phyloP scores from a whole-genome alignment of 345 rosid species.

The Boechera divaricarpa region DNA sequence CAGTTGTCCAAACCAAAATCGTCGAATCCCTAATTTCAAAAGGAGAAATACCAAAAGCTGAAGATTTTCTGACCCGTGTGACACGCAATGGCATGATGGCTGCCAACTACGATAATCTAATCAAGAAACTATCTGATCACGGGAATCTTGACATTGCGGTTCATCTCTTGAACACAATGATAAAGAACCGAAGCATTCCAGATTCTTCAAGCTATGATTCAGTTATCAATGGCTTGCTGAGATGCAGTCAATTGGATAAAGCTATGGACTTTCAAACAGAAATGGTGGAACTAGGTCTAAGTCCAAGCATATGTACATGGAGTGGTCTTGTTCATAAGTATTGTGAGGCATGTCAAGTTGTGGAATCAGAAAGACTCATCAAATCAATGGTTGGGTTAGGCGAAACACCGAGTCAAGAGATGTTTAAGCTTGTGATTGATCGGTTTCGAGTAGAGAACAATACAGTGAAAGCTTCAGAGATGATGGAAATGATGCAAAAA shows the following conservation, averaged over 20 bases:
- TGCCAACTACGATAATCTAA: conserved; percentile 56
- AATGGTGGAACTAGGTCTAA: conserved; percentile 62
- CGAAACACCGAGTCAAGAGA: conserved; percentile 62
- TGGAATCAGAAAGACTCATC: conserved; percentile 65
- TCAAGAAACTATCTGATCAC: conserved; percentile 54
- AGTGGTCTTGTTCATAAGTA: conserved; percentile 49
- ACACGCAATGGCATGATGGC: conserved; percentile 41
- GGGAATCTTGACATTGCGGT: conserved; percentile 58
- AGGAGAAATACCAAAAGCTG: conserved; percentile 60
- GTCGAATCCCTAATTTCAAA: conserved; percentile 53
- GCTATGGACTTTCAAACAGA: conserved; percentile 71
- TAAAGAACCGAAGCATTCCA: conserved; percentile 59
- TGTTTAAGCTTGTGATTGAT: conserved; percentile 59
- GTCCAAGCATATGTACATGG: conserved; percentile 61
- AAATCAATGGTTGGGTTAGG: conserved; percentile 52
- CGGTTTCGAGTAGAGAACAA: conserved; percentile 60
- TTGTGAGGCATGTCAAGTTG: conserved; percentile 51
- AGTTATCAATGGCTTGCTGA: conserved; percentile 55
- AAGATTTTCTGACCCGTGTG: conserved; percentile 56
- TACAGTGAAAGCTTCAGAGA: conserved; percentile 60
- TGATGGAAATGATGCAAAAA: conserved; percentile 67
- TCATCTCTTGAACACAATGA: conserved; percentile 69
- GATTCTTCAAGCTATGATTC: conserved; percentile 63
- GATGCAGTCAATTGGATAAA: conserved; percentile 43
- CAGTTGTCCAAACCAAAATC: conserved; percentile 54